phyloP scores from a whole-genome alignment of 2,329 filamentous ascomycete species.

The Lasiodiplodia sp. region DNA sequence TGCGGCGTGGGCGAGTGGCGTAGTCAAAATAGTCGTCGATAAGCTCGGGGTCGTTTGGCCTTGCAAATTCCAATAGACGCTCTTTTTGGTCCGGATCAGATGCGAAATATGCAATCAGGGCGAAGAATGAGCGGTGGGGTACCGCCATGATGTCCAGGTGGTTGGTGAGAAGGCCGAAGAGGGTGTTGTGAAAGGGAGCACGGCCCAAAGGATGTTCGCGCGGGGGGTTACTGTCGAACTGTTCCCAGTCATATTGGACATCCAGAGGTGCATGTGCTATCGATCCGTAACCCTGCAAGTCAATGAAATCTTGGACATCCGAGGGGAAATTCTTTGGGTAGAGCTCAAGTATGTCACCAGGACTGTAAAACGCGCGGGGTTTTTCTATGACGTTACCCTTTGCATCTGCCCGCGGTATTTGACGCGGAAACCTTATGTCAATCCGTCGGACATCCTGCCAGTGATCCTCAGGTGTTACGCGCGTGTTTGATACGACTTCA shows the following conservation, averaged over 20 bases:
- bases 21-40: constrained; percentile 97
- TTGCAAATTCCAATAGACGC: constrained; percentile 78
- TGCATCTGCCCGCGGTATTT: constrained; percentile 20
- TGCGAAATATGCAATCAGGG: constrained; percentile 78
- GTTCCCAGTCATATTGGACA: constrained; percentile 51
- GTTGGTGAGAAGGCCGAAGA: constrained; percentile 72
- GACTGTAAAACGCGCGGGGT: constrained; percentile 58
- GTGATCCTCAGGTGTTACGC: constrained; percentile 77
- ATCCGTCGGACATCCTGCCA: constrained; percentile 94
- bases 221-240: constrained; percentile 44
- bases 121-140: constrained; percentile 85
- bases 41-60: constrained; percentile 71
- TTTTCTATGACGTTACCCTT: constrained; percentile 9
- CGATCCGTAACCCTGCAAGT: constrained; percentile 77
- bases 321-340: constrained; percentile 85
- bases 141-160: constrained; percentile 91
- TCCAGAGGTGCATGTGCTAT: constrained; percentile 75
- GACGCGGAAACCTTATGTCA: constrained; percentile 59
- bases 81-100: constrained; percentile 76
- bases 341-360: constrained; percentile 82
- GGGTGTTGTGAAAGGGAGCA: constrained; percentile 44
- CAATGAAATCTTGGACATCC: constrained; percentile 81
- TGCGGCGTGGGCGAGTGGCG: constrained; percentile 85
- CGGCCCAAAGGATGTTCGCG: constrained; percentile 46
- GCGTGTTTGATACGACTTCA: constrained; percentile 68